Percentiles rank a stretch among this genome's conserved stretches.
These are phyloP conservation scores for Cicer chorassanicum DNA, from an alignment of 306 rosid genomes.

Conservation along the genomic window DNA sequence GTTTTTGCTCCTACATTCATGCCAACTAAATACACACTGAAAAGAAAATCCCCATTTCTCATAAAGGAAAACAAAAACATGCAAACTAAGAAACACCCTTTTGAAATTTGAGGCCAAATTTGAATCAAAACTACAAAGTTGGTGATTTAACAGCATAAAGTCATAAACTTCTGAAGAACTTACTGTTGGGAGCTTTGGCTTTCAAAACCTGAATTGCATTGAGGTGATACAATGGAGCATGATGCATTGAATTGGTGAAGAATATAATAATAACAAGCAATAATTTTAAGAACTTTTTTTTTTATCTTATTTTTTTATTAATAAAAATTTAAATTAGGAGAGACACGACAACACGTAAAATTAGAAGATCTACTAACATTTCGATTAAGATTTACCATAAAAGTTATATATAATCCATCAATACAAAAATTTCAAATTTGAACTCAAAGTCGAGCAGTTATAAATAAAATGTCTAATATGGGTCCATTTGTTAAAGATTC, in stretches of 20 bases:
- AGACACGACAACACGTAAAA: no score
- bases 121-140: constrained; percentile 28
- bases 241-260: constrained; percentile 42
- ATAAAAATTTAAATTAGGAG: no score
- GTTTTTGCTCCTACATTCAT: constrained; percentile 30
- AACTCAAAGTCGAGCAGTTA: no score
- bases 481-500: no score
- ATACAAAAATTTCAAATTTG: no score
- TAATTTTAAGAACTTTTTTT: not conserved
- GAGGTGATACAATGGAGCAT: constrained; percentile 59
- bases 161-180: constrained; percentile 39
- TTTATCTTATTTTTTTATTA: not conserved
- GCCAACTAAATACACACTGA: constrained; percentile 31
- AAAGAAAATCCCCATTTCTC: constrained; percentile 27
- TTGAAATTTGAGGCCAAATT: constrained; percentile 30
- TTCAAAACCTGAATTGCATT: constrained; percentile 53
- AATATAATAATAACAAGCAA: constrained; percentile 40
- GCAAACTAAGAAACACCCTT: constrained; percentile 39
- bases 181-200: constrained; percentile 46
- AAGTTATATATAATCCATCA: no score
- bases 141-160: constrained; percentile 35
- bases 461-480: no score
- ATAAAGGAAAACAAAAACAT: constrained; percentile 14
- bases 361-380: no score
- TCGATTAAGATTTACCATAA: no score